Evolutionary conservation across 2,329 filamentous ascomycete species (phyloP).

Genomic region (Lachnellula arida): DNA sequence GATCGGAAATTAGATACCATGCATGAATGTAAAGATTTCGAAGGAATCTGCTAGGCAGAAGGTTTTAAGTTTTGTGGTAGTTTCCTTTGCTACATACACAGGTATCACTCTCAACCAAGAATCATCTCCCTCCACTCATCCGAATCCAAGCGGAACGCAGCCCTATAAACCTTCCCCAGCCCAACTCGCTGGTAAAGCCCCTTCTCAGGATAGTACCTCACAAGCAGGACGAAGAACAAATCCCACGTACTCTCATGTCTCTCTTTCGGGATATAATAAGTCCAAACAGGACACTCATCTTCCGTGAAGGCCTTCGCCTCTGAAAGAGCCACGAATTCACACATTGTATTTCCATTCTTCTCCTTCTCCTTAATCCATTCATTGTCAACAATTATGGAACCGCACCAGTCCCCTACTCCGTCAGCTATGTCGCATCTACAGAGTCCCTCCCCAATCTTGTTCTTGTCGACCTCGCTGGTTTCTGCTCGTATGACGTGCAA

Average conservation of each 20-base stretch:
- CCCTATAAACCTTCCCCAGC: slow-evolving; percentile 34
- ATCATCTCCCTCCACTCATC: slow-evolving; percentile 28
- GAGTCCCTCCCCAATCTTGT: slow-evolving; percentile 5
- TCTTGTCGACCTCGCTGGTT: background rate
- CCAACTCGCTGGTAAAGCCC: slow-evolving; percentile 27
- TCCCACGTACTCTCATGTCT: slow-evolving; percentile 32
- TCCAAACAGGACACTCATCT: slow-evolving; percentile 33
- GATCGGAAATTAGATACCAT: too few species aligned
- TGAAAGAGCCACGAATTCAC: slow-evolving; percentile 33
- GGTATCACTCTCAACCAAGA: background rate
- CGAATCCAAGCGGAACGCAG: slow-evolving; percentile 21
- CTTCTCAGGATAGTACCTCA: slow-evolving; percentile 23
- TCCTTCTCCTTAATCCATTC: slow-evolving; percentile 13
- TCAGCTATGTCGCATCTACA: slow-evolving; percentile 29
- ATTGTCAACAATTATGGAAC: slow-evolving; percentile 27
- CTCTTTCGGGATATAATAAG: slow-evolving; percentile 34
- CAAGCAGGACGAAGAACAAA: slow-evolving; percentile 33
- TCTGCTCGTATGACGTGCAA: background rate
- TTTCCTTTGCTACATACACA: too few species aligned
- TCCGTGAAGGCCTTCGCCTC: slow-evolving; percentile 33
- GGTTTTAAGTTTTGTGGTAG: too few species aligned
- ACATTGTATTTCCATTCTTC: slow-evolving; percentile 1
- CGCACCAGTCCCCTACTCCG: slow-evolving; percentile 31
- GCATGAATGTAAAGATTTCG: too few species aligned
- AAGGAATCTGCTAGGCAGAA: too few species aligned